Base-by-base conservation (phyloP, 352 stramenopile genomes). In the Phytopythium oedochilum region DNA sequence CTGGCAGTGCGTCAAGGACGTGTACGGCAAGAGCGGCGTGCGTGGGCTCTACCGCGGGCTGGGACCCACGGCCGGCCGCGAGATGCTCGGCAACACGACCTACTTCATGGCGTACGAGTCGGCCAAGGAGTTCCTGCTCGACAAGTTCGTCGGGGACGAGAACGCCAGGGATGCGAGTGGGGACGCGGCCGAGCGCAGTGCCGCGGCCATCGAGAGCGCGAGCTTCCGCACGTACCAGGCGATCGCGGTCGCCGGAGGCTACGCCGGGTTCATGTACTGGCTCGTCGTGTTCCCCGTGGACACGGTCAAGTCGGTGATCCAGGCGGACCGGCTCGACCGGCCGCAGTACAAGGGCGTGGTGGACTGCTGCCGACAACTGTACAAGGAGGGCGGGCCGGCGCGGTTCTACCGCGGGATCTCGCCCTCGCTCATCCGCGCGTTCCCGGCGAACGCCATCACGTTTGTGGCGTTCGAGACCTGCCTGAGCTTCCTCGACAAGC, bases 41-140 rank as follows among this genome's bases (percentile, higher is more conserved):
- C 63, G 71, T 28, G 79, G 81, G n/a, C 71, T 94, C 44, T 94
- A 94, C 67, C 83, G 83, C 5, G 83, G 83, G 7, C 66, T 92
- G 38, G 63, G 74, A 35, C 81, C 81, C 10, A 87, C 66, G 2
- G 79, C 79, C 4, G 63, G 78, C 51, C 79, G 82, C 31, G 83
- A 94, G 63, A 92, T 94, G 81, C 63, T 94, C 34, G 83, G 83
- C 51, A 94, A 94, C 64, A 86, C 80, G 48, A 75, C 78, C 46
- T 94, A 94, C 59, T 94, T 94, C 42, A 71, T 94, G 62, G 75
- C 79, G 32, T 94, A 94, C 60, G 83, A 92, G 67, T 75, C 70
- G 14, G 71, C 60, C 22, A 94, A 91, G 58, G 65, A 78, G 53
- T 45, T 75, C n/a, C 44, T 94, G 53, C 47, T 89, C 44, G 64